phyloP scores from a whole-genome alignment of 306 rosid species.

The Acacia melanoxylon region DNA sequence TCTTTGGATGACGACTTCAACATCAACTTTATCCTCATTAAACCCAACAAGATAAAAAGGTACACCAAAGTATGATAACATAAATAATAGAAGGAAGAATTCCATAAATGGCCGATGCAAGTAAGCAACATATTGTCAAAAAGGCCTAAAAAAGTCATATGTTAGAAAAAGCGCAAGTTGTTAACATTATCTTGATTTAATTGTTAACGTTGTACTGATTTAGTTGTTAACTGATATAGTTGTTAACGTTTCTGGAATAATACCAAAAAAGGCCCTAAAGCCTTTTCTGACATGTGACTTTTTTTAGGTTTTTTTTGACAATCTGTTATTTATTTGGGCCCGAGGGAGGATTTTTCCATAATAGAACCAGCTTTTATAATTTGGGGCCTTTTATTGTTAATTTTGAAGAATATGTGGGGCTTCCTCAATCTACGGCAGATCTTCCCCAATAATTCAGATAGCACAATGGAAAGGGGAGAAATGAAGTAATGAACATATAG shows the following conservation, averaged over 20 bases:
- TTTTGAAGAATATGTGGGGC: neutral
- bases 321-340: too few species aligned
- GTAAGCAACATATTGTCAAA: too few species aligned
- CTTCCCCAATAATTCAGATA: neutral
- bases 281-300: too few species aligned
- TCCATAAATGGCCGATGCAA: rapidly evolving
- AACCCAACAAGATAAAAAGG: conserved; percentile 24
- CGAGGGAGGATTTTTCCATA: neutral
- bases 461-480: neutral
- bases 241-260: too few species aligned
- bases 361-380: conserved; percentile 12
- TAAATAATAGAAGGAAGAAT: neutral
- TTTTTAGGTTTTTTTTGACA: too few species aligned
- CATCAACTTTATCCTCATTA: conserved; percentile 1
- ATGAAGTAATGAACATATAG: neutral
- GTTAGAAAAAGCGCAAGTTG: too few species aligned
- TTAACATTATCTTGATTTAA: too few species aligned
- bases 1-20: conserved; percentile 6
- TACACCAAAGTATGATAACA: conserved; percentile 13
- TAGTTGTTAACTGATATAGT: too few species aligned
- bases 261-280: too few species aligned
- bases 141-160: too few species aligned
- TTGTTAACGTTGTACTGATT: too few species aligned
- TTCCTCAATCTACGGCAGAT: neutral
- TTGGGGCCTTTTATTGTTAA: neutral